phyloP scores from a whole-genome alignment of 805 yeast species.

The Pichia thaimueangensis region DNA sequence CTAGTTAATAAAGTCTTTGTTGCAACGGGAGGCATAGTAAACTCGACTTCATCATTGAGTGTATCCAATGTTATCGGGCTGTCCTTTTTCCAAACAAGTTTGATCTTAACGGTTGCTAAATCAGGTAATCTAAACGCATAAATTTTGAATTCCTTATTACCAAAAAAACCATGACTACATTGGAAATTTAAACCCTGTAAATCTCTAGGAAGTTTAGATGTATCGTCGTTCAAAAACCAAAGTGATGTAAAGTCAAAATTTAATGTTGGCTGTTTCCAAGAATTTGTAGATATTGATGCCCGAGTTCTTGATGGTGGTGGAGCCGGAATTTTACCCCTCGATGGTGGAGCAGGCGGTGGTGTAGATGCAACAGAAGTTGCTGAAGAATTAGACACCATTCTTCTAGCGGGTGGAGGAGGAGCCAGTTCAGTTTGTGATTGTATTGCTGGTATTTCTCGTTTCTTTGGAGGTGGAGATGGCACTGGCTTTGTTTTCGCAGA shows the following conservation, averaged over 20 bases:
- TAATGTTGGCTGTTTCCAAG: slow-evolving; percentile 31
- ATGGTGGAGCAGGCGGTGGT: slow-evolving; percentile 13
- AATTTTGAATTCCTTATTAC: slow-evolving; percentile 26
- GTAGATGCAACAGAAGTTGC: slow-evolving; percentile 10
- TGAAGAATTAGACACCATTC: neutral
- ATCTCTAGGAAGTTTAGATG: slow-evolving; percentile 31
- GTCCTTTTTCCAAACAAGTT: slow-evolving; percentile 35
- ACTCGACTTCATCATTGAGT: slow-evolving; percentile 28
- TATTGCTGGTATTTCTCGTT: neutral
- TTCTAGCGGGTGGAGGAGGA: slow-evolving; percentile 8
- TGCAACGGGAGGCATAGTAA: slow-evolving; percentile 39
- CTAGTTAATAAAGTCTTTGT: slow-evolving; percentile 31
- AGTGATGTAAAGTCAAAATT: slow-evolving; percentile 39
- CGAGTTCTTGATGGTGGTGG: slow-evolving; percentile 32
- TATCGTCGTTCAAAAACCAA: slow-evolving; percentile 38
- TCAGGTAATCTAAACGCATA: slow-evolving; percentile 38
- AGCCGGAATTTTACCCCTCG: slow-evolving; percentile 20
- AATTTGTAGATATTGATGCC: slow-evolving; percentile 19
- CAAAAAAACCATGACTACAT: slow-evolving; percentile 25
- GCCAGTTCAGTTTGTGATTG: neutral
- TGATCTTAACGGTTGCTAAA: slow-evolving; percentile 32
- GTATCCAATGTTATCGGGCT: slow-evolving; percentile 19
- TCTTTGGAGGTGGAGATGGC: slow-evolving; percentile 9
- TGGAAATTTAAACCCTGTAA: slow-evolving; percentile 33
- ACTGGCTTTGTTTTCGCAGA: slow-evolving; percentile 10